Base-by-base conservation (phyloP, 2,329 filamentous ascomycete species). In the Albifimbria verrucaria region DNA sequence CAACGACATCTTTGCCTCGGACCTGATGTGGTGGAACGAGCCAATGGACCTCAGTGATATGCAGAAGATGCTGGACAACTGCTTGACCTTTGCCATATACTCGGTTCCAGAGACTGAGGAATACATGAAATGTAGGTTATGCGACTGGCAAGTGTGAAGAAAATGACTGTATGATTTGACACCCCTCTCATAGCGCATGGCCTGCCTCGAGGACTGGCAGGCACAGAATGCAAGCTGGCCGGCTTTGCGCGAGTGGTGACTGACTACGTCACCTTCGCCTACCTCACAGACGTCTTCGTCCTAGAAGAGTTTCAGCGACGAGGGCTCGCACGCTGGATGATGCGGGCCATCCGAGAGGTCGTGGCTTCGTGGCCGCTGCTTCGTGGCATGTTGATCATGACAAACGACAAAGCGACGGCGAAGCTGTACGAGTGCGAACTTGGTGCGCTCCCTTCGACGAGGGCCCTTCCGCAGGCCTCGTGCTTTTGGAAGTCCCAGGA, bases 221-320 rank as follows among this genome's bases (percentile, higher is more conserved):
- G 69, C 26, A 62, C 67, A 21, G 57, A 62, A 12, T 63, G 69
- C 42, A 62, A 64, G 23, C 68, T 76, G 62, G 68, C 73, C 50
- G 74, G 74, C 52, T 68, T 76, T 51, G 68, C 71, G 46, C 71
- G 88, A 28, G 67, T 88, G n/a, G 72, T 90, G 49, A 91, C 87
- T 9, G 88, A 91, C 68, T 79, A 81, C 61, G 77, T 83, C 46
- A 87, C 86, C 0, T 83, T 89, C 59, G 85, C 80, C 28, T 91
- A 88, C 54, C 69, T 76, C 51, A 87, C 86, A 23, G 87, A 90
- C 62, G 82, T 89, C 20, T 90, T 87, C 65, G 73, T 90, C 21
- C 65, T 82, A 3, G 73, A 79, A 0, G 75, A 78, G 39, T 81
- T 83, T 60, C 85, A 87, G 63, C 77, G 80, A 4, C 72, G 76